Base-by-base conservation (phyloP, 805 yeast genomes). In the Aciculoconidium aculeatum region DNA sequence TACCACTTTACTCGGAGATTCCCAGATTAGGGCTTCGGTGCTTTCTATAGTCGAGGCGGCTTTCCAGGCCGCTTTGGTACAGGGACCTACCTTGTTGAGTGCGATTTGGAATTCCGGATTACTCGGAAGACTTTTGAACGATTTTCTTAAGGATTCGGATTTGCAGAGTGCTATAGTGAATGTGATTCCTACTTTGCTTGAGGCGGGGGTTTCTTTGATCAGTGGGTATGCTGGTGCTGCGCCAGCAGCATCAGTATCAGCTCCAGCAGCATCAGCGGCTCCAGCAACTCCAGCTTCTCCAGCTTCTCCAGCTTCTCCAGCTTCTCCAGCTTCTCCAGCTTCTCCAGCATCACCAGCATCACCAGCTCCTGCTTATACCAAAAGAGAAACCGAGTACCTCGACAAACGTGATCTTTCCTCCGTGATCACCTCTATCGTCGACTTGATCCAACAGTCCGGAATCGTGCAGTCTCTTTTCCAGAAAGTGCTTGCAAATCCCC, bases 31-130 rank as follows among this genome's bases (percentile, higher is more conserved):
- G 28, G 21, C 49, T 17, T 43, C 55, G 23, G 29, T 64, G 17
- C 31, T 31, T 19, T 30, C 45, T 15, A 48, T 62, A 27, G 42
- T 51, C 35, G 50, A 60, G 47, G 25, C 51, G 22, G 54, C 65
- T 21, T 21, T 62, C 30, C 38, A 47, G 35, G 52, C 55, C 25
- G 59, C 62, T 25, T 27, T 61, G 36, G 55, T 54, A 21, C 52
- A 61, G 30, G 70, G 62, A 29, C 65, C 67, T 27, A 49, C 62
- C 22, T 61, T 64, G 45, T 41, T 63, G 36, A 44, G 48, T 30
- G 67, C 67, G 29, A 38, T 64, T 36, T 62, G 53, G 58, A 46
- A 60, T 41, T 61, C 69, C 19, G 67, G 67, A 33, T 55, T 61
- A 34, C 33, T 64, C 31, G 47, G 49, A 29, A 50, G 47, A 17